Evolutionary conservation across 2,329 filamentous ascomycete genomes (phyloP).

Genomic region (Tothia fuscella): DNA sequence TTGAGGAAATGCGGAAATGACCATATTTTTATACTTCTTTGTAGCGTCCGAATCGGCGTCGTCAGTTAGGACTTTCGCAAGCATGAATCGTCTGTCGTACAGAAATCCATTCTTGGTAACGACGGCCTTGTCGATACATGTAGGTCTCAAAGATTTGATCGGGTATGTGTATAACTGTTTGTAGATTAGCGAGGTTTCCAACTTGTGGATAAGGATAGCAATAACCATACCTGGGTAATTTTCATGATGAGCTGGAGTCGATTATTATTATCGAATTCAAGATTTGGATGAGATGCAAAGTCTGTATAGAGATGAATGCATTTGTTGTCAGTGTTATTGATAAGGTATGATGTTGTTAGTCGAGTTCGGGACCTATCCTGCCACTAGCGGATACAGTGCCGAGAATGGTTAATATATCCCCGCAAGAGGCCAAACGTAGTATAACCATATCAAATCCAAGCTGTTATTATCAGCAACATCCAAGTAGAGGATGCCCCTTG

Average conservation of each 20-base stretch:
- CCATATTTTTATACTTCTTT: slow-evolving; percentile 28
- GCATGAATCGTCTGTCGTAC: slow-evolving; percentile 31
- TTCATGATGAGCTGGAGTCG: slow-evolving; percentile 16
- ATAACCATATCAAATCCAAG: too few relatives aligned
- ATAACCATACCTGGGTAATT: slow-evolving; percentile 20
- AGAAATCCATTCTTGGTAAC: slow-evolving; percentile 34
- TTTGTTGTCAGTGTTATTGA: background rate
- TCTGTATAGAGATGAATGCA: background rate
- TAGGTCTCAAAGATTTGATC: slow-evolving; percentile 34
- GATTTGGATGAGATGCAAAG: background rate
- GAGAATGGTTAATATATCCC: too few relatives aligned
- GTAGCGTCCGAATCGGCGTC: slow-evolving; percentile 17
- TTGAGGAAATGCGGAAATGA: slow-evolving; percentile 26
- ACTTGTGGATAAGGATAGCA: background rate
- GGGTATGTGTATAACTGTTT: slow-evolving; percentile 34
- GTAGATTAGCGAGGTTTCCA: too few relatives aligned
- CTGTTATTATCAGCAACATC: too few relatives aligned
- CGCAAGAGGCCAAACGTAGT: too few relatives aligned
- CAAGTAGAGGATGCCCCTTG: too few relatives aligned
- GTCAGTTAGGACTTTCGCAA: slow-evolving; percentile 26
- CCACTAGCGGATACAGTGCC: too few relatives aligned
- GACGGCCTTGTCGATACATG: slow-evolving; percentile 25
- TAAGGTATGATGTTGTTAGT: background rate
- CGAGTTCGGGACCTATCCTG: too few relatives aligned
- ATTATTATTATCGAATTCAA: too few relatives aligned